Percentiles rank a stretch among this genome's conserved stretches.
These are phyloP conservation scores for Puccinia horiana DNA, from an alignment of 1,284 basidiomycete species.

Conservation along the genomic window DNA sequence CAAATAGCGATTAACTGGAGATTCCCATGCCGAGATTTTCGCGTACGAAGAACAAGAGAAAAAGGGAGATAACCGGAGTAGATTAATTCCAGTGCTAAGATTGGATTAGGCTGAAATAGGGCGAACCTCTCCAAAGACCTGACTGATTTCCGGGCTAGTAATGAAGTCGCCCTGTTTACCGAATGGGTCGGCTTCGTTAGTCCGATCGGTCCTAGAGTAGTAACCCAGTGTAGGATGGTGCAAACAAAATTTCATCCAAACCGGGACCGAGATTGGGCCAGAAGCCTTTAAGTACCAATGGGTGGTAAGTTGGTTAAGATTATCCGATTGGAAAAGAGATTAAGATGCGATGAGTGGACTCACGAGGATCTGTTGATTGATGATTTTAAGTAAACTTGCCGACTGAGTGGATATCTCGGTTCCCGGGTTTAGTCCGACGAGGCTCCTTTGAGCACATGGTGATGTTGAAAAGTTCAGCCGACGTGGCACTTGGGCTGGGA, in stretches of 20 bases:
- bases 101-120: not conserved
- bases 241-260: slow-evolving; percentile 85
- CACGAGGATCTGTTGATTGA: slow-evolving; percentile 35
- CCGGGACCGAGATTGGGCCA: slow-evolving; percentile 79
- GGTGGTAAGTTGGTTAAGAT: not conserved
- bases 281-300: slow-evolving; percentile 66
- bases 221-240: slow-evolving; percentile 84
- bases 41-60: not conserved
- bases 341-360: not conserved
- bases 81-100: not conserved
- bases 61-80: not conserved
- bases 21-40: not conserved
- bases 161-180: slow-evolving; percentile 89
- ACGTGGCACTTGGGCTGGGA: not conserved
- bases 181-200: slow-evolving; percentile 61
- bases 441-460: not conserved
- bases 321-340: not conserved
- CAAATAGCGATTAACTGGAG: slow-evolving; percentile 68
- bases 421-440: not conserved
- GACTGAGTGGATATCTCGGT: not conserved
- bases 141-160: slow-evolving; percentile 94
- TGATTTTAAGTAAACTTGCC: not conserved
- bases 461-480: not conserved
- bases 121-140: slow-evolving; percentile 89
- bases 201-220: slow-evolving; percentile 65